Evolutionary conservation across 306 rosid species (phyloP).

Genomic region (Rubus parviflorus): DNA sequence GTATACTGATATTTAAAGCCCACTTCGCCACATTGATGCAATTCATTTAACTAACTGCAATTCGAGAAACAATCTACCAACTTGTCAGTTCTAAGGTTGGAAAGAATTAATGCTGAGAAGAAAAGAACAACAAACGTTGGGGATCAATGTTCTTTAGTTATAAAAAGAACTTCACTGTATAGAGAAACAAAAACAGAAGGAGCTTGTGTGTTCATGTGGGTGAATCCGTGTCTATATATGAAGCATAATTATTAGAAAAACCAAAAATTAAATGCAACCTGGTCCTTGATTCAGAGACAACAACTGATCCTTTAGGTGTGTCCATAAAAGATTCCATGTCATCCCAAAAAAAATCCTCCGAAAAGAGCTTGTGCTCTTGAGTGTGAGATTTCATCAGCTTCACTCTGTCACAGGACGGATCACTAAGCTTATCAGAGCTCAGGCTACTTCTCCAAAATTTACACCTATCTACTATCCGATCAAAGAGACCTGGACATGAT

Average conservation of each 20-base stretch:
- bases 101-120: not conserved
- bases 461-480: slow-evolving; percentile 43
- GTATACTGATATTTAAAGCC: not conserved
- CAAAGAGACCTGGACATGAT: slow-evolving; percentile 38
- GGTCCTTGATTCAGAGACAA: slow-evolving; percentile 62
- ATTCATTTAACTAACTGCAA: slow-evolving; percentile 6
- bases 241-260: slow-evolving; percentile 4
- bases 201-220: not conserved
- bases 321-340: slow-evolving; percentile 58
- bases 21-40: slow-evolving; percentile 13
- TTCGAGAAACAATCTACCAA: not conserved
- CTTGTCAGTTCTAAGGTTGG: not conserved
- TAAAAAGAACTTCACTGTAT: not conserved
- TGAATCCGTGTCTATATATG: not conserved
- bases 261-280: slow-evolving; percentile 48
- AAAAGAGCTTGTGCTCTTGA: slow-evolving; percentile 47
- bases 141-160: not conserved
- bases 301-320: slow-evolving; percentile 52
- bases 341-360: slow-evolving; percentile 60
- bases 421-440: slow-evolving; percentile 29
- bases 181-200: not conserved
- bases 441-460: slow-evolving; percentile 40
- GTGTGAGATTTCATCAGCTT: slow-evolving; percentile 24
- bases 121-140: not conserved
- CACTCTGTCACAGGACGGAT: slow-evolving; percentile 27